Conservation (phyloP, 2,329 filamentous ascomycete genomes). For the Apiospora aurea region DNA sequence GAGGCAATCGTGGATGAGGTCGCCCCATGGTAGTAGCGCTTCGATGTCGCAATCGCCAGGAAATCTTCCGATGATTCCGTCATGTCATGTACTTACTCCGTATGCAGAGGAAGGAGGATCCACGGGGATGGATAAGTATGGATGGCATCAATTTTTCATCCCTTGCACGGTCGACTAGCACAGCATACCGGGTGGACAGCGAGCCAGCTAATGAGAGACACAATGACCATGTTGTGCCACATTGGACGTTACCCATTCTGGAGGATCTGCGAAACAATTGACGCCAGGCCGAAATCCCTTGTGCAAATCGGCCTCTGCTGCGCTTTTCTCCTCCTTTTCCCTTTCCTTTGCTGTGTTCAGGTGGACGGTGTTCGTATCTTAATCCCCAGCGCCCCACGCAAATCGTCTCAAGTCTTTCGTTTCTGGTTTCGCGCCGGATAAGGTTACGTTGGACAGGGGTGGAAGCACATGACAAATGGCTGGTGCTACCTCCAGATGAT, state of each 20-base stretch:
- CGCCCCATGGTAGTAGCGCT: background rate
- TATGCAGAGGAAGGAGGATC: background rate
- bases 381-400: background rate
- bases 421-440: constrained; percentile 27
- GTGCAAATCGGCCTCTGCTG: background rate
- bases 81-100: background rate
- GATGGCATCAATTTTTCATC: background rate
- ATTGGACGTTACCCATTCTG: background rate
- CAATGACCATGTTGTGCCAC: background rate
- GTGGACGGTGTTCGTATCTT: background rate
- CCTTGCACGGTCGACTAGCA: background rate
- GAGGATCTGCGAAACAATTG: constrained; percentile 29
- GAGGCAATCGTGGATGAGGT: background rate
- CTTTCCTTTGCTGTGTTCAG: background rate
- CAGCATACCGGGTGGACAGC: background rate
- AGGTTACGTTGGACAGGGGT: constrained; percentile 15
- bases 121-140: no score
- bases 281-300: constrained; percentile 6
- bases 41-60: constrained; percentile 11
- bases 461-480: constrained; percentile 22
- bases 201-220: background rate
- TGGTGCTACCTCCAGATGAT: background rate
- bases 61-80: constrained; percentile 14
- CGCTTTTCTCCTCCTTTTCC: background rate
- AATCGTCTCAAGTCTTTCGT: constrained; percentile 23